Conservation (phyloP, 129 eudicot species). For the Gnaphalium uliginosum region DNA sequence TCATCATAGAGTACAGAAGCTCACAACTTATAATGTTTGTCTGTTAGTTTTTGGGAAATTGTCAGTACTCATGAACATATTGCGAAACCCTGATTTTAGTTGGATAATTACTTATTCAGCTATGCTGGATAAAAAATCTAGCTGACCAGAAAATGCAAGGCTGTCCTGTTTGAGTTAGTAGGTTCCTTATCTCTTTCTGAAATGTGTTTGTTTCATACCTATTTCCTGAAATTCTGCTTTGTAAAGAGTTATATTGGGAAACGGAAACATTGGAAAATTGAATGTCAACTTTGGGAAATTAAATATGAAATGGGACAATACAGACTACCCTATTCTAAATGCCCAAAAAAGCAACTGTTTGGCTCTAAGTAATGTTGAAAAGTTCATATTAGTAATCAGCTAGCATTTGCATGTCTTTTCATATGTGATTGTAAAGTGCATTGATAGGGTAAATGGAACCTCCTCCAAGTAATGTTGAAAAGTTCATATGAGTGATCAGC, state of each 20-base stretch:
- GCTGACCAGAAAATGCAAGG: not conserved
- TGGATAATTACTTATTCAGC: not conserved
- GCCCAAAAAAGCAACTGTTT: conserved; percentile 1
- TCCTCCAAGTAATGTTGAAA: not conserved
- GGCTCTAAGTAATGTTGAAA: not conserved
- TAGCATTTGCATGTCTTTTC: not conserved
- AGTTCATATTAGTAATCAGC: not conserved
- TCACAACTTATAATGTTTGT: not conserved
- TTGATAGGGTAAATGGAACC: conserved; percentile 12
- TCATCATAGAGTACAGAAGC: not conserved
- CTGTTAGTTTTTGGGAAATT: not conserved
- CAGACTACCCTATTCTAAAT: not conserved
- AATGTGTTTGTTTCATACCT: not conserved
- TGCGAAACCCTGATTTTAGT: not conserved
- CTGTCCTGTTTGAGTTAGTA: not conserved
- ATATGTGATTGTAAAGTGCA: conserved; percentile 6
- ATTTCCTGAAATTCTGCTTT: not conserved
- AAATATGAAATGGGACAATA: conserved; percentile 9
- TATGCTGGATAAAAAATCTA: not conserved
- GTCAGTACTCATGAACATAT: not conserved
- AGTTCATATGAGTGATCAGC: not conserved
- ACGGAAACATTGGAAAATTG: not conserved
- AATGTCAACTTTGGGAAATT: conserved; percentile 15
- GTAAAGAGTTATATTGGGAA: not conserved
- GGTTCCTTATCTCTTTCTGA: not conserved